Percentiles rank a stretch among this genome's conserved stretches.
phyloP scores from a whole-genome alignment of 1,284 basidiomycete genomes.

The Irpex lacteus region DNA sequence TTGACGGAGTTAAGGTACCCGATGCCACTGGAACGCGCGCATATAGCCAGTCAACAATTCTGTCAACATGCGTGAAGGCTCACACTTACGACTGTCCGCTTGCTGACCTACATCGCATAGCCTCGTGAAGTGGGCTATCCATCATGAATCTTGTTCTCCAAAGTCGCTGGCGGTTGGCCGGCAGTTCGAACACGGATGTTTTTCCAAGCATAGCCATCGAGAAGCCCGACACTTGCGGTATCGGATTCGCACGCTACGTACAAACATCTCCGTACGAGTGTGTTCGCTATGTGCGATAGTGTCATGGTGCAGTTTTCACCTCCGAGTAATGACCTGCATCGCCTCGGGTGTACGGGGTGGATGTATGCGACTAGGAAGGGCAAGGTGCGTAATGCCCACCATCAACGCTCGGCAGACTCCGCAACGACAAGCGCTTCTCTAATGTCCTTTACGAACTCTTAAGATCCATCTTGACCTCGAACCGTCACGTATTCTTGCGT shows the following conservation, averaged over 20 bases:
- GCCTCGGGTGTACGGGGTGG: not conserved
- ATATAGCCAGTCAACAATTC: not conserved
- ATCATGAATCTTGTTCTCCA: too few species aligned
- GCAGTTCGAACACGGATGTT: not conserved
- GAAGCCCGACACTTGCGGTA: not conserved
- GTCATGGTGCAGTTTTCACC: too few species aligned
- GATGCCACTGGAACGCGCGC: not conserved
- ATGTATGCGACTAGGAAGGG: not conserved
- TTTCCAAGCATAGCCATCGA: not conserved
- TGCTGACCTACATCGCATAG: too few species aligned
- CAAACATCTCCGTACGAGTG: not conserved
- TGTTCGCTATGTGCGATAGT: too few species aligned
- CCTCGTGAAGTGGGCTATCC: too few species aligned
- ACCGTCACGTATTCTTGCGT: not conserved
- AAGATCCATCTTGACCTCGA: not conserved
- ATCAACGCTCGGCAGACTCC: not conserved
- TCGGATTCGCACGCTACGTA: not conserved
- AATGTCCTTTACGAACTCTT: not conserved
- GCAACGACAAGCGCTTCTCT: not conserved
- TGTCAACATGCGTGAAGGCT: not conserved
- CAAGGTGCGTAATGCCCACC: not conserved
- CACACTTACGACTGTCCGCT: not conserved
- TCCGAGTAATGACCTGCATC: not conserved
- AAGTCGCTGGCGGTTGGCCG: too few species aligned
- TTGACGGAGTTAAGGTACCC: not conserved